Conservation (phyloP, 2,329 filamentous ascomycete genomes). For the Diaporthe sp. region DNA sequence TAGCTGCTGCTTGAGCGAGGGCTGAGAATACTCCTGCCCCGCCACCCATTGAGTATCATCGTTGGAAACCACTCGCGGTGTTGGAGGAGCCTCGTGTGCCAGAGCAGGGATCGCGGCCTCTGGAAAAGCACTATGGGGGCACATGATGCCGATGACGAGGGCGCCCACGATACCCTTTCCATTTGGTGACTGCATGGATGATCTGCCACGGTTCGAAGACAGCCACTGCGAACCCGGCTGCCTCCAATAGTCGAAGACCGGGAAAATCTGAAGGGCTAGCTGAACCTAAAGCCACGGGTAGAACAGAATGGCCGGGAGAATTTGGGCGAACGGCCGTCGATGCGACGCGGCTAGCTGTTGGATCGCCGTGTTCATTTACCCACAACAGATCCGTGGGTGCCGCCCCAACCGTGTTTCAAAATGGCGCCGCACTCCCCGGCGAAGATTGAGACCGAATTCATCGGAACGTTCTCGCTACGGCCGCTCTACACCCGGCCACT, state of each 20-base stretch:
- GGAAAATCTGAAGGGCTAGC: neutral
- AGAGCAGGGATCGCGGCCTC: neutral
- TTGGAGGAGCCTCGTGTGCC: neutral
- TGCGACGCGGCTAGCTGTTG: slow-evolving; percentile 10
- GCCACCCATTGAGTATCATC: neutral
- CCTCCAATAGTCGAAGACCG: neutral
- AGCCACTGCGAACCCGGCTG: neutral
- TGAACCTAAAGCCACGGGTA: neutral
- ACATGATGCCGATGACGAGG: neutral
- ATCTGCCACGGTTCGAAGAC: neutral
- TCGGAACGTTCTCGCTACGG: slow-evolving; percentile 5
- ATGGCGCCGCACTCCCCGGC: neutral
- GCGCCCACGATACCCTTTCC: neutral
- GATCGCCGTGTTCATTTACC: slow-evolving; percentile 10
- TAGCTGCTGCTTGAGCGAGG: neutral
- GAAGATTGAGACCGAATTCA: slow-evolving; percentile 9
- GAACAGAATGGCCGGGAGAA: neutral
- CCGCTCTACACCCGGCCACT: neutral
- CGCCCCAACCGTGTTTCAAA: slow-evolving; percentile 15
- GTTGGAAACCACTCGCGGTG: neutral
- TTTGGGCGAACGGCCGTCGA: neutral
- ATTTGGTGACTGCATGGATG: neutral
- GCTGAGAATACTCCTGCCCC: neutral
- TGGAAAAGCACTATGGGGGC: neutral
- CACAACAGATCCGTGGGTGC: slow-evolving; percentile 8